Percentiles rank a stretch among this genome's conserved stretches.
phyloP scores from a whole-genome alignment of 2,329 filamentous ascomycete species.

The Alternaria brassicicola region DNA sequence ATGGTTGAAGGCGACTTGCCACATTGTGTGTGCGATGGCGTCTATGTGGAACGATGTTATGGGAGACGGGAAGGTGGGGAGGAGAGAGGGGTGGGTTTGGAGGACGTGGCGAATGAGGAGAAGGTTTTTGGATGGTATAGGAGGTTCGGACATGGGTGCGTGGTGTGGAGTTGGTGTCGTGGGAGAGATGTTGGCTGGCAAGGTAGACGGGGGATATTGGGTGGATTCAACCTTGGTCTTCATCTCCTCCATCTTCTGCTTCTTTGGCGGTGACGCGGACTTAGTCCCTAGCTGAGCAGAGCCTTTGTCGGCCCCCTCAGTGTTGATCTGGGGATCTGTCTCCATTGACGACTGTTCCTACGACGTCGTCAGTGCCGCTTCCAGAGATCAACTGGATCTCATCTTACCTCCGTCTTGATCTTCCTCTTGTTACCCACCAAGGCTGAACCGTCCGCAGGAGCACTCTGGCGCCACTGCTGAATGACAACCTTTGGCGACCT shows the following conservation, averaged over 20 bases:
- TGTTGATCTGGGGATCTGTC: not conserved
- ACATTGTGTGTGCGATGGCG: constrained; percentile 18
- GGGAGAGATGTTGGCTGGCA: not conserved
- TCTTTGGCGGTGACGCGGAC: not conserved
- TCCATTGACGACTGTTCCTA: not conserved
- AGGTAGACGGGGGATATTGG: not conserved
- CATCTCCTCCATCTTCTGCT: not conserved
- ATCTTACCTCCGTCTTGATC: constrained; percentile 12
- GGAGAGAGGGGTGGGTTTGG: not conserved
- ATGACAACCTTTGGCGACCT: not conserved
- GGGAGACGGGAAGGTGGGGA: not conserved
- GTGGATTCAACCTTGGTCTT: not conserved
- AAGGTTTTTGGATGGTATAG: not conserved
- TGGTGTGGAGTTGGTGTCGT: not conserved
- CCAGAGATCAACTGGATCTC: too few relatives aligned
- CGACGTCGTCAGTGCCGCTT: not conserved
- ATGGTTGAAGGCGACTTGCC: constrained; percentile 17
- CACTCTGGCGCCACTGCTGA: not conserved
- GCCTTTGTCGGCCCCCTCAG: not conserved
- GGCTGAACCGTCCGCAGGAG: not conserved
- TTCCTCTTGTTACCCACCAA: constrained; percentile 12
- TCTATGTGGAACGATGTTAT: constrained; percentile 11
- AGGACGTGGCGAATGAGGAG: constrained; percentile 7
- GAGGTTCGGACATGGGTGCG: not conserved
- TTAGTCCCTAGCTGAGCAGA: not conserved